phyloP scores from a whole-genome alignment of 352 stramenopile species.

The Aphanomyces invadans region DNA sequence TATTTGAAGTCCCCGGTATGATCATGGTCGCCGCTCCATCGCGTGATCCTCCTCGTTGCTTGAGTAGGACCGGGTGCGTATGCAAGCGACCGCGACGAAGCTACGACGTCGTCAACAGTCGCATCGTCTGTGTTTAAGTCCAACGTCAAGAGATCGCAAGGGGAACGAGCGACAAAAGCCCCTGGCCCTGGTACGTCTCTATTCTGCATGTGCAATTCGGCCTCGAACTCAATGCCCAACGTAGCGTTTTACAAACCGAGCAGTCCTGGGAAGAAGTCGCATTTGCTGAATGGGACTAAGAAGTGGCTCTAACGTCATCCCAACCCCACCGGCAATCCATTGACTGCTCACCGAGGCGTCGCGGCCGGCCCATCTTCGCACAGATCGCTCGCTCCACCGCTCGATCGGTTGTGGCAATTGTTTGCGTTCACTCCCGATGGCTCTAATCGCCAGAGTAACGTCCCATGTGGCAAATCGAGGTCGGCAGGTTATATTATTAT shows the following conservation, averaged over 20 bases:
- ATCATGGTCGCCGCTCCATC: background rate
- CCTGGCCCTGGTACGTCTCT: conserved; percentile 35
- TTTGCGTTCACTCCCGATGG: too few species aligned
- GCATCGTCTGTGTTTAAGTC: conserved; percentile 29
- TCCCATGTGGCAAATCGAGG: too few species aligned
- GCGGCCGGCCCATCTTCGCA: too few species aligned
- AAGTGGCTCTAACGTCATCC: conserved; percentile 54
- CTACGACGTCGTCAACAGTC: conserved; percentile 21
- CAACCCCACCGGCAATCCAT: background rate
- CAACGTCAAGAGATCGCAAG: conserved; percentile 34
- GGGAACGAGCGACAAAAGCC: conserved; percentile 20
- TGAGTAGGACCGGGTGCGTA: conserved; percentile 56
- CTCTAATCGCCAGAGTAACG: too few species aligned
- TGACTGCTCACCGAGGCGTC: too few species aligned
- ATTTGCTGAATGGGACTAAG: conserved; percentile 69
- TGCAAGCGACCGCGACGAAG: background rate
- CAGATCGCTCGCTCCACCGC: too few species aligned
- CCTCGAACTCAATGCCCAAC: too few species aligned
- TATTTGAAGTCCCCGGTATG: conserved; percentile 36
- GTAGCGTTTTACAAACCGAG: conserved; percentile 52
- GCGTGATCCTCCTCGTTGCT: background rate
- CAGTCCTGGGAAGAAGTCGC: conserved; percentile 47
- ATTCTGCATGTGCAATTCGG: too few species aligned
- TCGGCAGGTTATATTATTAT: too few species aligned
- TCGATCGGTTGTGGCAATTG: too few species aligned